These are phyloP conservation scores for Aspergillus japonicus DNA, from an alignment of 2,329 filamentous ascomycete genomes.

Conservation along the genomic window DNA sequence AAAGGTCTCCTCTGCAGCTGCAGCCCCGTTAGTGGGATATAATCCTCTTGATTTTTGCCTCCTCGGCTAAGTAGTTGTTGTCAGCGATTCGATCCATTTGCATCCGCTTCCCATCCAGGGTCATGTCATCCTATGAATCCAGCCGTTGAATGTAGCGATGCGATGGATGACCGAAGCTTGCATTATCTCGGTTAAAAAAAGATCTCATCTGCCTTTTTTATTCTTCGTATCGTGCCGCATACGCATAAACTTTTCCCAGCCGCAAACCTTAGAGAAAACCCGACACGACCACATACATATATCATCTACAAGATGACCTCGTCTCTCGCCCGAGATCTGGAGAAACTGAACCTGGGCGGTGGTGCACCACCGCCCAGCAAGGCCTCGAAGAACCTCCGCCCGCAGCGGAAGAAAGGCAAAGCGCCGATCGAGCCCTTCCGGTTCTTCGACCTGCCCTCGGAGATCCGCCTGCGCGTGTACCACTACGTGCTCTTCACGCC, in stretches of 20 bases:
- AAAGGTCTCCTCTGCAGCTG: constrained; percentile 47
- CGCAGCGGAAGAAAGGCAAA: constrained; percentile 15
- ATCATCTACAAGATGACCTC: constrained; percentile 12
- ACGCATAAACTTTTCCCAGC: constrained; percentile 14
- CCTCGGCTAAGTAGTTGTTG: constrained; percentile 13
- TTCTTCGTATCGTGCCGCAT: constrained; percentile 24
- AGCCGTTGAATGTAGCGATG: constrained; percentile 24
- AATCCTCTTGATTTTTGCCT: constrained; percentile 23
- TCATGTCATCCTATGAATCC: constrained; percentile 14
- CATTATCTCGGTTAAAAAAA: not conserved
- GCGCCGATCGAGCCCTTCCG: constrained; percentile 39
- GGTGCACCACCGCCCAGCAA: constrained; percentile 12
- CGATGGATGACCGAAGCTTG: constrained; percentile 25
- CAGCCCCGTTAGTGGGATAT: constrained; percentile 51
- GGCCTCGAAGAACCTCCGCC: constrained; percentile 13
- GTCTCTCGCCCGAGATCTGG: constrained; percentile 23
- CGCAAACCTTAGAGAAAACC: constrained; percentile 6
- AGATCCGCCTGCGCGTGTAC: constrained; percentile 54
- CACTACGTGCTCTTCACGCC: constrained; percentile 44
- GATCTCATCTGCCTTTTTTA: constrained; percentile 1
- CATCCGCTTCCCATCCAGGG: not conserved
- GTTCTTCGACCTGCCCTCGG: constrained; percentile 55
- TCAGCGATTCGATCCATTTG: not conserved
- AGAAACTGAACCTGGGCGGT: constrained; percentile 26
- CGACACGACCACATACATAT: not conserved